Evolutionary conservation across 306 rosid species (phyloP), one percentile per base, ranked within the genome.

Genomic region (Leucaena leucocephala): DNA sequence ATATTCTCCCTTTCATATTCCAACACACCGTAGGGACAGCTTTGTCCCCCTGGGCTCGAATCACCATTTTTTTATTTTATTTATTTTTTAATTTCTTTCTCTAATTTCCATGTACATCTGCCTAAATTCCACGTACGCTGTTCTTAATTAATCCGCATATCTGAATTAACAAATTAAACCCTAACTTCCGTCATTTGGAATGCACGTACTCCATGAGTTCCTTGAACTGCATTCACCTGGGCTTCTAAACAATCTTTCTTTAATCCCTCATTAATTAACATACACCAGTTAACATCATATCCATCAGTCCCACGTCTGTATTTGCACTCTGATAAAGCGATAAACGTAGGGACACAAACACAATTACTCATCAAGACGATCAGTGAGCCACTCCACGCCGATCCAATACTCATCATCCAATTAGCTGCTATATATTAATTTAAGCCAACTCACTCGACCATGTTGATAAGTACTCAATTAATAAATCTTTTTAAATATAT

Each of bases 11-110:
- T 86, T 85, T 84, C 92, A 81, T 82, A 90, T 91, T 86, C 86
- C 90, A 79, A 79, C 82, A 90, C 88, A 90, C 88, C 85, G 81
- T 81, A 86, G 92, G 90, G 93, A 93, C 98, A 93, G 57, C 90
- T 80, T 85, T 90, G 93, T 89, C 92, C 75, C 89, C 94, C 81
- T 71, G 68, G 88, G 84, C 93, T 79, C 85, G 85, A 85, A 87
- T 88, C 84, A 74, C 82, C 46, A 77, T 74, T 71, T 78, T 67
- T 49, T 58, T 70, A 4, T 4, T 59, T 22, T 27, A 27, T 27
- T 57, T 22, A 57, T 52, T 54, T 17, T n/a, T n/a, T n/a, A 57
- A 57, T 57, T 22, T 19, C 1, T 9, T 52, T 35, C 64, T 52
- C 40, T 27, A 72, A 22, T 66, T 50, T 68, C 58, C 12, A 15